phyloP scores from a whole-genome alignment of 164 flowering plant genomes.

The Buxus sempervirens region DNA sequence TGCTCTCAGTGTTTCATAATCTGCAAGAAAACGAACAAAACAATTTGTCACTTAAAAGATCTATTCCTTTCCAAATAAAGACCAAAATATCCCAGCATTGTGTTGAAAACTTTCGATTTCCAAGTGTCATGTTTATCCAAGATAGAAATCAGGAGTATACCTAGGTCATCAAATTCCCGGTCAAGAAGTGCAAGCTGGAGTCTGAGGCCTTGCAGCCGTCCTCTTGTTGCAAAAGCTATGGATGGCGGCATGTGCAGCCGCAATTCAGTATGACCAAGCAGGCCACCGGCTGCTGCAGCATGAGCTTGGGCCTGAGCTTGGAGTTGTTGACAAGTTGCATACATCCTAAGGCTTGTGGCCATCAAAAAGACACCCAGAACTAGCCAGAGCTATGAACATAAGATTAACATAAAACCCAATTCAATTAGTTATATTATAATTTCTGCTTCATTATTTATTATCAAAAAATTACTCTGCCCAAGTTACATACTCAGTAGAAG shows the following conservation, averaged over 20 bases:
- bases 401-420: neutral
- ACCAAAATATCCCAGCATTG: neutral
- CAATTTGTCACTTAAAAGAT: neutral
- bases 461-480: neutral
- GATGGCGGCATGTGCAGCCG: constrained; percentile 89
- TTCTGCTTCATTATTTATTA: neutral
- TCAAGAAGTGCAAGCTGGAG: constrained; percentile 99
- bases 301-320: constrained; percentile 96
- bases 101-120: neutral
- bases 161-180: constrained; percentile 96
- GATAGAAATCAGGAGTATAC: constrained; percentile 26
- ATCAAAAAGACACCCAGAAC: constrained; percentile 84
- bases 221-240: constrained; percentile 87
- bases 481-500: neutral
- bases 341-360: constrained; percentile 92
- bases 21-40: constrained; percentile 32
- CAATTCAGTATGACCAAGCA: constrained; percentile 86
- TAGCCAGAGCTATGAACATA: constrained; percentile 73
- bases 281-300: constrained; percentile 77
- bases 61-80: neutral
- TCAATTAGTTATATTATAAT: neutral
- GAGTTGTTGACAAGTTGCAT: constrained; percentile 95
- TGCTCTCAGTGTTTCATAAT: constrained; percentile 84
- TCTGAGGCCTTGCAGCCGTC: constrained; percentile 81
- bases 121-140: neutral